These are phyloP conservation scores for Cyclanthera cordifolia DNA, from an alignment of 306 rosid genomes.

Conservation along the genomic window DNA sequence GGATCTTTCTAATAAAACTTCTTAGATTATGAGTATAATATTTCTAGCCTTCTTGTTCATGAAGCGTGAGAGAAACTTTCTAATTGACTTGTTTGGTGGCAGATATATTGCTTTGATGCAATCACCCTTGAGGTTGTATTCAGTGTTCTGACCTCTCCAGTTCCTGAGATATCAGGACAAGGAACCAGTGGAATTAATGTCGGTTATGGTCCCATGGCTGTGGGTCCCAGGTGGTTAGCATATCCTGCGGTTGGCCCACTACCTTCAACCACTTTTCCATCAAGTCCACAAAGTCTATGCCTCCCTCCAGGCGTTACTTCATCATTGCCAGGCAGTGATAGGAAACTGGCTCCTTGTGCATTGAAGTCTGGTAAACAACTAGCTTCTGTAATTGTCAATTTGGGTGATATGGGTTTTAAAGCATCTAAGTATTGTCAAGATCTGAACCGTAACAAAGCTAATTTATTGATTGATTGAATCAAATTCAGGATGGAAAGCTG, in stretches of 20 bases:
- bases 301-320: constrained; percentile 66
- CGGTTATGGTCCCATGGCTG: constrained; percentile 89
- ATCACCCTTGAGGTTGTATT: constrained; percentile 62
- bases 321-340: constrained; percentile 58
- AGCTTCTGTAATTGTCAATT: constrained; percentile 57
- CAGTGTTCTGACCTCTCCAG: constrained; percentile 77
- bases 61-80: background rate
- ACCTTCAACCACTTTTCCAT: constrained; percentile 43
- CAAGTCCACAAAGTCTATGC: constrained; percentile 61
- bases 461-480: constrained; percentile 52
- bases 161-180: constrained; percentile 64
- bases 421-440: constrained; percentile 57
- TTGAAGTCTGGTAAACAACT: constrained; percentile 77
- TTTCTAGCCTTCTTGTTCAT: background rate
- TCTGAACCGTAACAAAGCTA: constrained; percentile 65
- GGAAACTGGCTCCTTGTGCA: constrained; percentile 68
- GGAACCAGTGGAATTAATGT: constrained; percentile 61
- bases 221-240: constrained; percentile 96
- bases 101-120: constrained; percentile 86
- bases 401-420: constrained; percentile 37
- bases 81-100: constrained; percentile 25
- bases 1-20: background rate
- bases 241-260: constrained; percentile 63
- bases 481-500: constrained; percentile 57
- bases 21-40: background rate